Base-by-base conservation (phyloP, 1,284 basidiomycete genomes). In the Coniferiporia sulphurascens region DNA sequence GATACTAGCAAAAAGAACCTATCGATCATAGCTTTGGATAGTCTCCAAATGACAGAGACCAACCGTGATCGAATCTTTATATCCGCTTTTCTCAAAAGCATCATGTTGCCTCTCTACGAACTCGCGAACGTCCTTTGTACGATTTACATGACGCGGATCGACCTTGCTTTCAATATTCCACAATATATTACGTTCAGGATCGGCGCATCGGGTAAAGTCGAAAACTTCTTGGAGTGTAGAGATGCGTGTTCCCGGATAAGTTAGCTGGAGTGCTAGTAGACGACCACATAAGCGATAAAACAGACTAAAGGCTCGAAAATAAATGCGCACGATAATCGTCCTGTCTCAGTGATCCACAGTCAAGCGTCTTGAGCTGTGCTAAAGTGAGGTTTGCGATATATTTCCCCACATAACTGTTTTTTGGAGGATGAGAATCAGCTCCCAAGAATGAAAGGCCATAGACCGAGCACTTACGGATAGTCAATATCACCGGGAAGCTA, bases 151-250 rank as follows among this genome's bases (percentile, higher is more conserved):
- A 35, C 74, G 76, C 3, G 87, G 74, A 65, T 91, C 78, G 60
- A 91, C 80, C 71, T 92, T 93, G 46, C 86, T 87, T 72, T 92
- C 90, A 61, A 93, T 87, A 69, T 92, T 91, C 80, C 84, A 90
- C 35, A 78, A 71, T 21, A 91, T 78, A 46, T 75, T 70, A 58
- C 80, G 81, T 34, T 76, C 68, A 1, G 82, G 80, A 66, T 89
- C 89, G 2, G 81, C 86, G 65, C 89, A 92, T 50, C 78, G 76
- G 7, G 82, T 86, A 67, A 92, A 91, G 52, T 84, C 81, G 66
- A 93, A 91, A 10, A 91, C 73, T 70, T 92, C 87, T 63, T 78
- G 70, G 36, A 92, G 72, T 1, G 89, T 91, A 5, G 88, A 83
- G 58, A 93, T 82, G 60, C 79, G 84, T 32, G 84, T 83, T 13